Percentiles rank a stretch among this genome's conserved stretches.
Evolutionary conservation across 495 filamentous ascomycete genomes (phyloP).

Genomic region (Lasiosphaeriaceae sp.): DNA sequence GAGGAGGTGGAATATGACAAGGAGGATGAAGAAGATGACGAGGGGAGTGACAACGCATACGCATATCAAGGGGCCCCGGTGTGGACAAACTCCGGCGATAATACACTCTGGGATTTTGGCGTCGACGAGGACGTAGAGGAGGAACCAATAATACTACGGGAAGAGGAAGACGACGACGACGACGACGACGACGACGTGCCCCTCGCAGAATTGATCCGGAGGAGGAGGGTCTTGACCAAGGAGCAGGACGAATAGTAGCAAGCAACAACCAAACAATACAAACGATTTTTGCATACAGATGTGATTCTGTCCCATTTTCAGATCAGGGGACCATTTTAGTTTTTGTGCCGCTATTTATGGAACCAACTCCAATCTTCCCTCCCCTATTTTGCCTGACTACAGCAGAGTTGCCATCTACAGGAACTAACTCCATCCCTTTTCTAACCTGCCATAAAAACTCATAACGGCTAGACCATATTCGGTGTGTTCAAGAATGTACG

Average conservation of each 20-base stretch:
- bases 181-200: conserved; percentile 70
- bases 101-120: conserved; percentile 82
- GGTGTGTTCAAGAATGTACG: too few species aligned
- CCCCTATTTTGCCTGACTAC: too few species aligned
- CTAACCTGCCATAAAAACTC: too few species aligned
- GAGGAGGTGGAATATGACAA: conserved; percentile 41
- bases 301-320: too few species aligned
- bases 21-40: conserved; percentile 29
- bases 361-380: too few species aligned
- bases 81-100: conserved; percentile 85
- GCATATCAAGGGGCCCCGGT: conserved; percentile 49
- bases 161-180: not conserved
- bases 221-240: conserved; percentile 31
- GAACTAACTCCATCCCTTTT: too few species aligned
- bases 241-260: not conserved
- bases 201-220: conserved; percentile 59
- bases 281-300: too few species aligned
- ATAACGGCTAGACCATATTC: too few species aligned
- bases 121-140: conserved; percentile 81
- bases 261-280: too few species aligned
- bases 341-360: too few species aligned
- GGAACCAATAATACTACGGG: conserved; percentile 45
- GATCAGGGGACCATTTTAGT: too few species aligned
- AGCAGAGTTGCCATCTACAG: too few species aligned
- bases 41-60: conserved; percentile 12